Conservation (phyloP, 345 rosid genomes). For the Kernera saxatilis region DNA sequence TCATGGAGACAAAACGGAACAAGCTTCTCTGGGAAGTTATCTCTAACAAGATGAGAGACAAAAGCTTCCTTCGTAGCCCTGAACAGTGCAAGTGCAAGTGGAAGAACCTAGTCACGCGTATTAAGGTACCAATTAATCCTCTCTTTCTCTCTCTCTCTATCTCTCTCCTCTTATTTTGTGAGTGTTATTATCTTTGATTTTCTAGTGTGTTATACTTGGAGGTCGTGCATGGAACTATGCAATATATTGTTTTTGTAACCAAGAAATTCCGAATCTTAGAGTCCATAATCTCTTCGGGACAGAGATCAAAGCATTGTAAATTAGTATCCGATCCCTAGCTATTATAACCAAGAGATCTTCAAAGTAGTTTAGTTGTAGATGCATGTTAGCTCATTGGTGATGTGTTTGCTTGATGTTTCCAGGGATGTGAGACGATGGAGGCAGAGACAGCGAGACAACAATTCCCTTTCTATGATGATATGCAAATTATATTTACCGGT, state of each 20-base stretch:
- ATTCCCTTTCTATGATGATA: constrained; percentile 73
- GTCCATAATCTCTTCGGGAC: background rate
- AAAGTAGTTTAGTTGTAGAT: background rate
- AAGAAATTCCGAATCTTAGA: background rate
- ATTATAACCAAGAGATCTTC: background rate
- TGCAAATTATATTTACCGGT: constrained; percentile 54
- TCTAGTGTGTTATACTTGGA: background rate
- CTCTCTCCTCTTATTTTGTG: background rate
- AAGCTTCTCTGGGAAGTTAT: constrained; percentile 88
- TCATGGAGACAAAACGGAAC: constrained; percentile 97
- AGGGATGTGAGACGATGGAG: constrained; percentile 92
- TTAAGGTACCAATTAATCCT: constrained; percentile 47
- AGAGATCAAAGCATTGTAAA: background rate
- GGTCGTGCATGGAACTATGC: constrained; percentile 14
- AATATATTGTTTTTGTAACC: background rate
- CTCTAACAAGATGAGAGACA: constrained; percentile 69
- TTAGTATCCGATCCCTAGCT: background rate
- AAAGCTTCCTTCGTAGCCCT: constrained; percentile 77
- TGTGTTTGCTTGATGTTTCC: background rate
- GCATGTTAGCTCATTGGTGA: background rate
- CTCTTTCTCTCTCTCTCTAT: background rate
- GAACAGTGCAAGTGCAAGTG: constrained; percentile 99
- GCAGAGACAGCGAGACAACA: constrained; percentile 68
- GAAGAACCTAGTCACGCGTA: constrained; percentile 96
- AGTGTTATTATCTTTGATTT: background rate